These are phyloP conservation scores for Geotrichum aggregatum DNA, from an alignment of 1,139 yeast genomes.

Conservation along the genomic window DNA sequence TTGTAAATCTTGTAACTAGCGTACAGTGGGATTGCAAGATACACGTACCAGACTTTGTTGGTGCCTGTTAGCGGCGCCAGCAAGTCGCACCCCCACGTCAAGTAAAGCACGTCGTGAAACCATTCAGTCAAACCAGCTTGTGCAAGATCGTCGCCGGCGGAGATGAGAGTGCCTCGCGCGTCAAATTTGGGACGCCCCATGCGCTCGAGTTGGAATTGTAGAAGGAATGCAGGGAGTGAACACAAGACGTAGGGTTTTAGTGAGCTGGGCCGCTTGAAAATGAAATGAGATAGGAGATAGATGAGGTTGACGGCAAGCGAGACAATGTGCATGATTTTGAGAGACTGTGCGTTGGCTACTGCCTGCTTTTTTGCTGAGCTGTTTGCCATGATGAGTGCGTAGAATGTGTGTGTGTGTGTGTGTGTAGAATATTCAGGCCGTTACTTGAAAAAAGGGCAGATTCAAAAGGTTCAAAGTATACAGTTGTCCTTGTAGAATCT, in stretches of 20 bases:
- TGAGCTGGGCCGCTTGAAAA: slow-evolving; percentile 52
- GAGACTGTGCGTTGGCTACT: slow-evolving; percentile 49
- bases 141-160: slow-evolving; percentile 61
- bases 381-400: slow-evolving; percentile 51
- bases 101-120: slow-evolving; percentile 67
- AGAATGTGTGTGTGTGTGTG: too few relatives aligned
- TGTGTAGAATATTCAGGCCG: too few relatives aligned
- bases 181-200: slow-evolving; percentile 62
- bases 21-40: slow-evolving; percentile 46
- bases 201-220: slow-evolving; percentile 57
- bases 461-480: too few relatives aligned
- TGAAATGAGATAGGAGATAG: slow-evolving; percentile 42
- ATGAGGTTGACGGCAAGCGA: slow-evolving; percentile 47
- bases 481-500: too few relatives aligned
- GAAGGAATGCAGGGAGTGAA: slow-evolving; percentile 53
- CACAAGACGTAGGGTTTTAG: slow-evolving; percentile 52
- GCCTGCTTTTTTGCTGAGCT: slow-evolving; percentile 70
- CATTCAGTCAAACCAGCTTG: slow-evolving; percentile 72
- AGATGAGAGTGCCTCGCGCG: slow-evolving; percentile 43
- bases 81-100: slow-evolving; percentile 60
- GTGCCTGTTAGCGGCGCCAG: slow-evolving; percentile 54
- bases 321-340: slow-evolving; percentile 53
- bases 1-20: slow-evolving; percentile 51
- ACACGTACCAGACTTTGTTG: slow-evolving; percentile 60
- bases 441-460: too few relatives aligned